These are phyloP conservation scores for Rutidosis leptorrhynchoides DNA, from an alignment of 129 eudicot species.

Conservation along the genomic window DNA sequence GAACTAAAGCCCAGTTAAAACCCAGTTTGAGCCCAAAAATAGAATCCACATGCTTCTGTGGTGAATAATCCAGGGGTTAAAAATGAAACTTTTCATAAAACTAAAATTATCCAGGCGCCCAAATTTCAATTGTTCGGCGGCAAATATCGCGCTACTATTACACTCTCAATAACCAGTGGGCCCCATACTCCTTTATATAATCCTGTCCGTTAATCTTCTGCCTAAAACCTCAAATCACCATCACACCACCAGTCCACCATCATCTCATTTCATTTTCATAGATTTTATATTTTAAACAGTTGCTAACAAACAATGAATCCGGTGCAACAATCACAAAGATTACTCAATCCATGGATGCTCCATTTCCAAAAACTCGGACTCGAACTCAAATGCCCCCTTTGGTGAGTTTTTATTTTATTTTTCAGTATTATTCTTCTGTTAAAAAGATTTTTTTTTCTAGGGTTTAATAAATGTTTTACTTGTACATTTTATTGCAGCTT, in stretches of 20 bases:
- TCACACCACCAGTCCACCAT: not conserved
- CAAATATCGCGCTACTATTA: slow-evolving; percentile 29
- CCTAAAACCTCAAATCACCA: not conserved
- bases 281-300: not conserved
- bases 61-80: too few relatives aligned
- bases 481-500: slow-evolving; percentile 39
- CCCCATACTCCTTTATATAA: not conserved
- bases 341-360: slow-evolving; percentile 65
- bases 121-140: slow-evolving; percentile 13
- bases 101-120: too few relatives aligned
- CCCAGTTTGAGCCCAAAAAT: too few relatives aligned
- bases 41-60: too few relatives aligned
- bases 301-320: not conserved
- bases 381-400: slow-evolving; percentile 82
- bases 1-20: too few relatives aligned
- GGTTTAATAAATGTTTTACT: not conserved
- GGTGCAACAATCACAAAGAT: too few relatives aligned
- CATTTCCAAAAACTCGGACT: slow-evolving; percentile 77
- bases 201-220: not conserved
- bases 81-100: too few relatives aligned
- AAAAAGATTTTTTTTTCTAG: not conserved
- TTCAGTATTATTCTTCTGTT: not conserved
- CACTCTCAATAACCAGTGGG: slow-evolving; percentile 10
- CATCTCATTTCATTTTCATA: not conserved
- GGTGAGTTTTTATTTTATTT: slow-evolving; percentile 39